Base-by-base conservation (phyloP, 1,284 basidiomycete species). In the Fomitiporia mediterranea region DNA sequence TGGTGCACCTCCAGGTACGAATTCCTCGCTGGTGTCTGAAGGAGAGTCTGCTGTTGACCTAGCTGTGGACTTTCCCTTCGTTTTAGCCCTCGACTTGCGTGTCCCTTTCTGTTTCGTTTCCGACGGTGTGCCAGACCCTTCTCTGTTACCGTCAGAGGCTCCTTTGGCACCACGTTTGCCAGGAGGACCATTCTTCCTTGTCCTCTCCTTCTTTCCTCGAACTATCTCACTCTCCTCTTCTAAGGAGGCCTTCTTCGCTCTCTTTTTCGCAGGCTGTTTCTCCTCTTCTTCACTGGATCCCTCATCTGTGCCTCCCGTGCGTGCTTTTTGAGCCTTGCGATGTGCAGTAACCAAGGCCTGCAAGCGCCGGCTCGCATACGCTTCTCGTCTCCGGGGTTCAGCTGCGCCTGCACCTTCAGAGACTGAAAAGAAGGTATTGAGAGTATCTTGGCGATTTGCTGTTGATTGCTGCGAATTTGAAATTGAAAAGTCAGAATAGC, bases 281-380 rank as follows among this genome's bases (percentile, higher is more conserved):
- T 61, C 17, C 61, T 51, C 52, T 60, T 57, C 56, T 66, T 68
- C 51, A 57, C 61, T 60, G 66, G 71, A 56, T 57, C 50, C 62
- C 40, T 17, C 57, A 50, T 25, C 55, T 44, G 17, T 57, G 65
- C 59, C 23, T 54, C 43, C 39, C 63, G 53, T 15, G 47, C 43
- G 30, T 17, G 53, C 54, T 62, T 50, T 58, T 53, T 70, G 77
- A 51, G 78, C 76, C 64, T 83, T 82, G 53, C 91, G 77, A 69
- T 91, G 95, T 57, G 89, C 86, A 49, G 87, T 82, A 51, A 98
- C 90, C 2, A 98, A 93, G 60, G 91, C 79, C 68, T 98, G 92
- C 60, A 99, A 74, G 4, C 96, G 81, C 69, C 93, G 94, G 68
- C 85, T 94, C 30, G 83, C 78, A 70, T 89, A 97, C 32, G 80